These are phyloP conservation scores for Pseudocercospora fijiensis DNA, from an alignment of 2,329 filamentous ascomycete genomes.

Conservation along the genomic window DNA sequence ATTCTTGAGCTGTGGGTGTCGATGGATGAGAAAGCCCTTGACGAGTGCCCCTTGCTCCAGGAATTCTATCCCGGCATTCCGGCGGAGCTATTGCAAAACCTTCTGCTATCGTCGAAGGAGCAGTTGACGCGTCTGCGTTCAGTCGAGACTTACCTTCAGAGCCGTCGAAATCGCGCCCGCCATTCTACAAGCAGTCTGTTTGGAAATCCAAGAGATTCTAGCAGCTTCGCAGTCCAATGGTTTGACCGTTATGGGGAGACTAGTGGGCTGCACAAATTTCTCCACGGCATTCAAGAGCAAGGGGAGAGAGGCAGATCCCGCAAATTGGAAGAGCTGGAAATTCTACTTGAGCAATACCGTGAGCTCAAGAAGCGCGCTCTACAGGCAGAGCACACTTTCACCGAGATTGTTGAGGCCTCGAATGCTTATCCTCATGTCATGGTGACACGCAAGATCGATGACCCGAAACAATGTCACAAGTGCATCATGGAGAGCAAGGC, in stretches of 20 bases:
- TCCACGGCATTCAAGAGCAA: neutral
- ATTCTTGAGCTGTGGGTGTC: constrained; percentile 59
- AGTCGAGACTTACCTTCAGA: constrained; percentile 52
- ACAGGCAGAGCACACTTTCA: neutral
- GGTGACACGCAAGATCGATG: neutral
- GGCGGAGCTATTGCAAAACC: constrained; percentile 52
- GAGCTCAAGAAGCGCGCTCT: constrained; percentile 7
- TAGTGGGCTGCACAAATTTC: neutral
- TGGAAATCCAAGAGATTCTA: constrained; percentile 23
- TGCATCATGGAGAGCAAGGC: constrained; percentile 34
- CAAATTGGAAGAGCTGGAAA: neutral
- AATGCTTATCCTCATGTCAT: neutral
- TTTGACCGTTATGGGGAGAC: neutral
- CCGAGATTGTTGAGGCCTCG: neutral
- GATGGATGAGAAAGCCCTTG: constrained; percentile 53
- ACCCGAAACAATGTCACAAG: neutral
- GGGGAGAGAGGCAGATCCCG: neutral
- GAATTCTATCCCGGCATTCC: constrained; percentile 56
- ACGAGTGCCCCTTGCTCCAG: constrained; percentile 49
- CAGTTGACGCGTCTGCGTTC: constrained; percentile 54
- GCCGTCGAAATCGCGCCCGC: neutral
- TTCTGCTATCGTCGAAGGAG: constrained; percentile 50
- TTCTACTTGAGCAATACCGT: neutral
- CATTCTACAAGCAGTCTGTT: neutral
- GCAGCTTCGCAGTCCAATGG: neutral